phyloP scores from a whole-genome alignment of 192 early-diverging fungal genomes.

The Kickxella alabastrina region DNA sequence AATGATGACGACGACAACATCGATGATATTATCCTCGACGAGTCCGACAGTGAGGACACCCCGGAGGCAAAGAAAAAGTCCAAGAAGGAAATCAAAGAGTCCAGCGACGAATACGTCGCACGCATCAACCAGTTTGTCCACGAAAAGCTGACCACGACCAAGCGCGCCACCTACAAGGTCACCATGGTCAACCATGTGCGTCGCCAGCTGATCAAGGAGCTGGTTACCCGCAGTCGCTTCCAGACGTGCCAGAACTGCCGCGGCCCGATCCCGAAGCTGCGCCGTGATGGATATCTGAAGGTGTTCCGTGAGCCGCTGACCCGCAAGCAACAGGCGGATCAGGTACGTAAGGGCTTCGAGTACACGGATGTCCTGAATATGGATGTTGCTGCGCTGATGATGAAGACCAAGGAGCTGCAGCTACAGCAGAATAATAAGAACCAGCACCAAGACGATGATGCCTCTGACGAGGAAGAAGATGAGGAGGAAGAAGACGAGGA shows the following conservation, averaged over 20 bases:
- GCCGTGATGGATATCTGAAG: conserved; percentile 79
- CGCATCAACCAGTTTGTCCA: conserved; percentile 62
- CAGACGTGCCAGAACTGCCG: conserved; percentile 66
- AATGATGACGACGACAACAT: conserved; percentile 48
- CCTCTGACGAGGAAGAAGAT: conserved; percentile 34
- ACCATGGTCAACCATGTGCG: conserved; percentile 47
- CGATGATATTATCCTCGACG: background rate
- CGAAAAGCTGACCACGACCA: conserved; percentile 14
- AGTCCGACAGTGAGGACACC: background rate
- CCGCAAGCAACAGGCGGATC: conserved; percentile 58
- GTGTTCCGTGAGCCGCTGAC: conserved; percentile 74
- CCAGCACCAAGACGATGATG: conserved; percentile 24
- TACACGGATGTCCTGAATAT: conserved; percentile 39
- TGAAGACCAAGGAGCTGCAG: conserved; percentile 10
- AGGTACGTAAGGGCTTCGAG: conserved; percentile 58
- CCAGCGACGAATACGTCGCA: conserved; percentile 57
- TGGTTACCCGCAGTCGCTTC: conserved; percentile 31
- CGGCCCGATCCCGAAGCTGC: conserved; percentile 61
- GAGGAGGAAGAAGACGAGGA: conserved; percentile 5
- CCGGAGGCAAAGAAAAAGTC: conserved; percentile 1
- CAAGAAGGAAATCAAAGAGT: conserved; percentile 18
- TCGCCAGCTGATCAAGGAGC: conserved; percentile 38
- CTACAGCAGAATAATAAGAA: background rate
- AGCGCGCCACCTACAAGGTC: conserved; percentile 40
- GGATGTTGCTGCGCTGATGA: conserved; percentile 21